Evolutionary conservation across 2,329 filamentous ascomycete genomes (phyloP), one percentile per base, ranked within the genome.

Genomic region (Hysterium pulicare): DNA sequence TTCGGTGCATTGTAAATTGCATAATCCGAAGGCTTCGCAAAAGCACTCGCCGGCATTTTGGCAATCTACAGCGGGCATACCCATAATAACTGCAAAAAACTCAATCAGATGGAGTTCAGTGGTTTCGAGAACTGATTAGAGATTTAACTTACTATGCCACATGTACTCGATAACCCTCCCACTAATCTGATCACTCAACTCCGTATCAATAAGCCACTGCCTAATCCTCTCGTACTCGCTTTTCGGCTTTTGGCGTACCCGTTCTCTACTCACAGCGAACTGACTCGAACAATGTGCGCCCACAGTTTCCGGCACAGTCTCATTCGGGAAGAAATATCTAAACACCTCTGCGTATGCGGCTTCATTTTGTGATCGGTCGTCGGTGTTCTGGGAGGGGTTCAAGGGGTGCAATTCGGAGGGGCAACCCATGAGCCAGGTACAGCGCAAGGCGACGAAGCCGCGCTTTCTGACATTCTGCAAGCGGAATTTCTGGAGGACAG

Each of bases 1-100:
- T 2, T 64, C 57, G 7, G 53, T 54, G 40, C 65, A 68, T 4
- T 64, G 54, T 13, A 76, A 48, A 48, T 72, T 57, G 60, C 82
- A 86, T 33, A 82, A 52, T 0, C 81, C 81, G 54, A 80, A 86
- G 15, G 78, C 71, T 35, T 81, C 74, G 63, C 82, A 85, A 59
- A 84, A 84, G 58, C 82, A 85, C 26, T 78, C 72, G 19, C 68
- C 66, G 2, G 79, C 78, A 28, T 71, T 67, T 0, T 82, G 82
- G 48, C 82, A 86, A 53, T 81, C 71, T 1, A 82, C 71, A 13
- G 55, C 40, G 8, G 46, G 43, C 51, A 57, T 58, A 5, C 54
- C 54, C 37, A 60, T 58, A 21, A 58, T 51, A 4, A 60, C 47
- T 49, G 20, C 11, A 13, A 8, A 17, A 38, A 26, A 15, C 10